A percentile compares a stretch with the other conserved stretches of the same genome.
These are phyloP conservation scores for Discostella stelligeroides DNA, from an alignment of 108 stramenopile genomes.

Conservation along the genomic window DNA sequence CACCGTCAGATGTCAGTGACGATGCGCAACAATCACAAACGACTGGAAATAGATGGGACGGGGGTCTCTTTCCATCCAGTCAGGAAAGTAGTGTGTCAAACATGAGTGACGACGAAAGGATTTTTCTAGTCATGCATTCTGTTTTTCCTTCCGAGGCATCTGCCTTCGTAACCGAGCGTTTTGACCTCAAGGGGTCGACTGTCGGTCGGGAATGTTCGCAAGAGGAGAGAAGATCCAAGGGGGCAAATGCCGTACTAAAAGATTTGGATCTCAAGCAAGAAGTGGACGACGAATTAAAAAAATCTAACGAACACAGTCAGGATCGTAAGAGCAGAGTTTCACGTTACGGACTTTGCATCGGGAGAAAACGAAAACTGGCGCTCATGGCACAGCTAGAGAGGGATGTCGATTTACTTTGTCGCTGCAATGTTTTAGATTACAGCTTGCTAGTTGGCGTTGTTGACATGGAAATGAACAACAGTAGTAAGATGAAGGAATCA, in stretches of 20 bases:
- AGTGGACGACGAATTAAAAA: conserved; percentile 46
- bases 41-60: conserved; percentile 75
- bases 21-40: conserved; percentile 48
- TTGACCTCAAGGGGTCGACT: conserved; percentile 88
- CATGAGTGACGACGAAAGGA: conserved; percentile 49
- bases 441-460: conserved; percentile 83
- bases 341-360: conserved; percentile 65
- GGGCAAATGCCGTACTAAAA: conserved; percentile 74
- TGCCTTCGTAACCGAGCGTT: conserved; percentile 75
- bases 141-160: conserved; percentile 81
- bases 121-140: conserved; percentile 84
- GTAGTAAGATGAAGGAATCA: not conserved
- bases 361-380: conserved; percentile 59
- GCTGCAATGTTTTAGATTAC: conserved; percentile 87
- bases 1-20: conserved; percentile 19
- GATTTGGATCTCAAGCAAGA: conserved; percentile 80
- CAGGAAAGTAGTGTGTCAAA: conserved; percentile 15
- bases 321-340: conserved; percentile 1
- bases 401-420: conserved; percentile 74
- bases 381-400: conserved; percentile 80
- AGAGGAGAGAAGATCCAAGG: conserved; percentile 69
- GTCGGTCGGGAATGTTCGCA: conserved; percentile 81
- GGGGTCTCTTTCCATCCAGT: conserved; percentile 43
- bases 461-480: conserved; percentile 47
- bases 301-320: not conserved